These are phyloP conservation scores for Pestalotiopsis sp. DNA, from an alignment of 2,329 filamentous ascomycete species.

Conservation along the genomic window DNA sequence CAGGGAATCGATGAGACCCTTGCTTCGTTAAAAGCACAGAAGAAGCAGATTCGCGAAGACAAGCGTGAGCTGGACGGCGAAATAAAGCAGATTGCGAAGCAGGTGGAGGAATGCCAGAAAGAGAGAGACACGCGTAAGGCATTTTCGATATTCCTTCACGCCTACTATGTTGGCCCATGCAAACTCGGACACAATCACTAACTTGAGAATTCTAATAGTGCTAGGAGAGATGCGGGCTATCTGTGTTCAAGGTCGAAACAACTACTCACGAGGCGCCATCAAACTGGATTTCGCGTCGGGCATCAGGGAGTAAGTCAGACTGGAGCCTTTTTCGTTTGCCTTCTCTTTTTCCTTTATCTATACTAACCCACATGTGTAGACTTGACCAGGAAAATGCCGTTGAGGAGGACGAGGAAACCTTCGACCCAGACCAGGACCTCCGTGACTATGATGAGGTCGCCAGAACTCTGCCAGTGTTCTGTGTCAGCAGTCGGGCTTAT, in stretches of 20 bases:
- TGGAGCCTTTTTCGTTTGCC: neutral
- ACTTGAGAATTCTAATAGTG: neutral
- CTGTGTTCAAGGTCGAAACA: constrained; percentile 58
- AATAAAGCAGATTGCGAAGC: neutral
- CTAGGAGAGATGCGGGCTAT: constrained; percentile 19
- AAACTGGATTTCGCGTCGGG: constrained; percentile 61
- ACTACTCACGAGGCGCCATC: constrained; percentile 55
- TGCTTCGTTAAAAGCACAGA: neutral
- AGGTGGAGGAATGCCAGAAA: neutral
- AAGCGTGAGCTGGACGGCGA: neutral
- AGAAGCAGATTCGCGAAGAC: neutral
- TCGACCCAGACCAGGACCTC: constrained; percentile 54
- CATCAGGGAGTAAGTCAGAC: constrained; percentile 47
- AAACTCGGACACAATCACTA: neutral
- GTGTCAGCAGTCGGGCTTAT: constrained; percentile 64
- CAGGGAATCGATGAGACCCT: neutral
- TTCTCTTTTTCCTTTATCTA: no score
- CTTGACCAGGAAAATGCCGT: constrained; percentile 55
- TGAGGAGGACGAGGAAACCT: constrained; percentile 55
- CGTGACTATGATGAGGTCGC: constrained; percentile 62
- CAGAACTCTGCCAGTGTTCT: constrained; percentile 61
- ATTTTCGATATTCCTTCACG: neutral
- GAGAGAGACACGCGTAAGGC: neutral
- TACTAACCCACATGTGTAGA: constrained; percentile 18
- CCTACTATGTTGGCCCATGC: neutral